phyloP scores from a whole-genome alignment of 1,284 basidiomycete genomes.

The Leccinum olivaceoglutinosum region DNA sequence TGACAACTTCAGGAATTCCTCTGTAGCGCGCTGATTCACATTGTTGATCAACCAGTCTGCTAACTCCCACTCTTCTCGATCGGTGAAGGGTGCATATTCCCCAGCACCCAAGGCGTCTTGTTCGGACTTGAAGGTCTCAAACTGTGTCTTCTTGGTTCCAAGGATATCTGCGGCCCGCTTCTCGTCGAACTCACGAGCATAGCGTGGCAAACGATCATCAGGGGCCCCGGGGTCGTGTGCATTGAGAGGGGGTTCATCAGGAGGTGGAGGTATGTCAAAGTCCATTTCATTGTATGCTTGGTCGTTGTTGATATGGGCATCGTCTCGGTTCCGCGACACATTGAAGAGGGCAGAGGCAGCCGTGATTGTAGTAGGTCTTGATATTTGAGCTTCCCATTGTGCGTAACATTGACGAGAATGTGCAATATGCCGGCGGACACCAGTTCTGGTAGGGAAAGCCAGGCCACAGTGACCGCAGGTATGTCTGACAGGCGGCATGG shows the following conservation, averaged over 20 bases:
- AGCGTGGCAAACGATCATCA: background rate
- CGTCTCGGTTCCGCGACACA: background rate
- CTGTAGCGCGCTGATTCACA: background rate
- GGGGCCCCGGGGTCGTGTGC: background rate
- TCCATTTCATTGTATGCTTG: background rate
- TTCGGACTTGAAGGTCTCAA: background rate
- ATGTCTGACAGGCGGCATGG: background rate
- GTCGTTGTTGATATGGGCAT: background rate
- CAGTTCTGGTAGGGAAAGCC: background rate
- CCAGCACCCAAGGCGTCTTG: background rate
- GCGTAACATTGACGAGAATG: background rate
- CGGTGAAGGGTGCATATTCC: background rate
- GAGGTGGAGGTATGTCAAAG: background rate
- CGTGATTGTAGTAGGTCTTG: background rate
- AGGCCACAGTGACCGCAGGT: background rate
- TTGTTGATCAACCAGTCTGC: background rate
- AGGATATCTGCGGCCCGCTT: background rate
- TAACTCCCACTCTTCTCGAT: background rate
- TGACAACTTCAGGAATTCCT: background rate
- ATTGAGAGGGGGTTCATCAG: background rate
- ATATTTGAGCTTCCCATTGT: background rate
- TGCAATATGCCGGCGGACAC: conserved; percentile 3
- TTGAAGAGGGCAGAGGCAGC: background rate
- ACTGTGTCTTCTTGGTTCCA: background rate
- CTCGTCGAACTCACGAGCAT: background rate